Evolutionary conservation across 768 basidiomycete genomes (phyloP).

Genomic region (Boletellus sp.): DNA sequence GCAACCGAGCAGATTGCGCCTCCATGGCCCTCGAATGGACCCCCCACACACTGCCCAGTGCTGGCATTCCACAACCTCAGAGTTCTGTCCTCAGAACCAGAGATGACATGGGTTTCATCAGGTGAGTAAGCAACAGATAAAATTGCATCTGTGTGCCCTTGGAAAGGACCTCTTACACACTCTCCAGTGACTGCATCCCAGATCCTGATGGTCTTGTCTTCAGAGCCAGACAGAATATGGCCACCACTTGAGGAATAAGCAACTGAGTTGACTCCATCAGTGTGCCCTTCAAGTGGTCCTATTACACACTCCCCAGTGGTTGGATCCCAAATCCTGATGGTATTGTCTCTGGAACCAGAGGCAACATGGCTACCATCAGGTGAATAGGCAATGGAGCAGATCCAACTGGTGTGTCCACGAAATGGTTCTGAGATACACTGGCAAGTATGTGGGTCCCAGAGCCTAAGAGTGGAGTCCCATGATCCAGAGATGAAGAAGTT

Average conservation of each 20-base stretch:
- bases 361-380: slow-evolving; percentile 25
- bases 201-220: slow-evolving; percentile 22
- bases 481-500: slow-evolving; percentile 5
- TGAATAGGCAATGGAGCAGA: slow-evolving; percentile 19
- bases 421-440: slow-evolving; percentile 1
- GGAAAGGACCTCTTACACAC: slow-evolving; percentile 17
- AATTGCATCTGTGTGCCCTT: slow-evolving; percentile 16
- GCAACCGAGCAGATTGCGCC: slow-evolving; percentile 5
- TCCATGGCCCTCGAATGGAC: slow-evolving; percentile 15
- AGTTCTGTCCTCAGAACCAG: slow-evolving; percentile 16
- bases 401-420: slow-evolving; percentile 1
- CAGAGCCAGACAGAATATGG: slow-evolving; percentile 23
- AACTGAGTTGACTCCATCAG: slow-evolving; percentile 14
- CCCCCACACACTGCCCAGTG: slow-evolving; percentile 13
- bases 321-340: slow-evolving; percentile 25
- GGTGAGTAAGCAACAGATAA: slow-evolving; percentile 17
- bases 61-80: slow-evolving; percentile 17
- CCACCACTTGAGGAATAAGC: slow-evolving; percentile 22
- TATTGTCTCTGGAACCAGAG: slow-evolving; percentile 20
- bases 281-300: slow-evolving; percentile 19
- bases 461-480: neutral
- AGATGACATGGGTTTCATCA: slow-evolving; percentile 14
- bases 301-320: slow-evolving; percentile 10
- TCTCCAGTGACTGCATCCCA: slow-evolving; percentile 17
- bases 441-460: slow-evolving; percentile 16